Base-by-base conservation (phyloP, 1,284 basidiomycete genomes). In the Fomitopsis schrenkii region DNA sequence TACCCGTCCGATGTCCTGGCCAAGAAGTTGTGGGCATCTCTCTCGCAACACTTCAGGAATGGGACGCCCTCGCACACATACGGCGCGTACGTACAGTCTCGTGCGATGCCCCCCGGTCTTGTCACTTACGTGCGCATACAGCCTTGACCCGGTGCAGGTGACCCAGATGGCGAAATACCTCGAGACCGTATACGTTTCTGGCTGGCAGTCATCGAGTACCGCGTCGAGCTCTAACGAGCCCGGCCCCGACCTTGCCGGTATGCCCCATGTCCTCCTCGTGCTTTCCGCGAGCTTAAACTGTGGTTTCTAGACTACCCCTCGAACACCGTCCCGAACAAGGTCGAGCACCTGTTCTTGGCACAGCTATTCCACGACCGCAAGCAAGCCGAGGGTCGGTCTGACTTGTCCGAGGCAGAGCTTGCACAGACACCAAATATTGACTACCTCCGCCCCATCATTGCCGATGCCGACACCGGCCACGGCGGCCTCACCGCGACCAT, bases 141-240 rank as follows among this genome's bases (percentile, higher is more conserved):
- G 94, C 36, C 88, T 99, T 65, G 97, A 99, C 77, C 95, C 96
- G 2, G 95, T 99, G 14, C 97, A 99, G 79, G 84, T 95, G 67
- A 95, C 95, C 0, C 97, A 99, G 78, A 99, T 99, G 97, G 96
- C 96, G 38, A 97, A 97, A 75, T 92, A 97, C 76, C 90, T 98
- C 69, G 97, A 99, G 78, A 97, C 95, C 3, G 92, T 99, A 66
- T 99, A 99, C 74, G 94, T 99, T 57, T 98, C 96, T 14, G 97
- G 97, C 9, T 99, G 97, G 96, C 94, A 94, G 70, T 93, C 90
- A 15, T 95, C 92, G 17, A 97, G 95, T 67, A 98, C 95, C 4
- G 93, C 93, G 33, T 92, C 92, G 0, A 92, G 88, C 72, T 91
- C 90, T 50, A 92, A 98, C 70, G 97, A 99, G 76, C 96, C 97